A percentile compares a stretch with the other conserved stretches of the same genome.
phyloP scores from a whole-genome alignment of 345 rosid species.

The Eucalyptus albens region DNA sequence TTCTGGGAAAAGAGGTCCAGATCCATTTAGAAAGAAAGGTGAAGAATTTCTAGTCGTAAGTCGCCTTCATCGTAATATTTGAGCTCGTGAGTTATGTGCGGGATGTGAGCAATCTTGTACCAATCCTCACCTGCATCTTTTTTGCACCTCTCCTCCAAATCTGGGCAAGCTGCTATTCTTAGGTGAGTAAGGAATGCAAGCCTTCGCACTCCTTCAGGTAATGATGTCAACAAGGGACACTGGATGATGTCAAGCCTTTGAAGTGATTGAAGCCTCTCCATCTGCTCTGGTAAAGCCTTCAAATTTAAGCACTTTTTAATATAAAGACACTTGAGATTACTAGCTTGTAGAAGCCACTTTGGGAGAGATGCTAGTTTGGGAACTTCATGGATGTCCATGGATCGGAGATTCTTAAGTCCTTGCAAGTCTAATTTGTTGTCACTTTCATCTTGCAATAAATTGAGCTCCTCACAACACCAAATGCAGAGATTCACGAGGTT shows the following conservation, averaged over 20 bases:
- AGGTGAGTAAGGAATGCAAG: neutral
- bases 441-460: neutral
- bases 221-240: neutral
- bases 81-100: neutral
- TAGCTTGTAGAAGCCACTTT: neutral
- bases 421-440: neutral
- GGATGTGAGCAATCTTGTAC: neutral
- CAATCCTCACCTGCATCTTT: neutral
- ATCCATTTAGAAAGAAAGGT: neutral
- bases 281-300: neutral
- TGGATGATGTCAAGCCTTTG: neutral
- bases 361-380: neutral
- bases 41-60: neutral
- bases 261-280: neutral
- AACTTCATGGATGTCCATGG: conserved; percentile 5
- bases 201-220: neutral
- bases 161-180: neutral
- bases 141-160: neutral
- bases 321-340: neutral
- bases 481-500: neutral
- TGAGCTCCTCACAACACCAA: neutral
- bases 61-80: neutral
- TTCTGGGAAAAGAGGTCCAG: neutral
- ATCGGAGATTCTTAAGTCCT: neutral
- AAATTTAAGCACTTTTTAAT: conserved; percentile 1